These are phyloP conservation scores for Nigrospora sphaerica DNA, from an alignment of 2,329 filamentous ascomycete species.

Conservation along the genomic window DNA sequence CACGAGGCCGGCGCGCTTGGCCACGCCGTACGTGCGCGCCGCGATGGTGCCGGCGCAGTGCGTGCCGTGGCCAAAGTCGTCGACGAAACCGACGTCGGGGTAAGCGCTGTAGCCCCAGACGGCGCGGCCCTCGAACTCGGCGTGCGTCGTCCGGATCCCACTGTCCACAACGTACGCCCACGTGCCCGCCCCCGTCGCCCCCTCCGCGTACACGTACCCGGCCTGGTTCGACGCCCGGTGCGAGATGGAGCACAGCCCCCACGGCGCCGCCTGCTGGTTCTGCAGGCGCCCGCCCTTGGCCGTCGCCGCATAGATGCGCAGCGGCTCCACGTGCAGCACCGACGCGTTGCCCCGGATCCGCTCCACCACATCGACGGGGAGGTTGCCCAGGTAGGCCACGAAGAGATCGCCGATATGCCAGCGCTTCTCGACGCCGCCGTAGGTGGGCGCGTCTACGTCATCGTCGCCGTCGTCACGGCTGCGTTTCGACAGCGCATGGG, in stretches of 20 bases:
- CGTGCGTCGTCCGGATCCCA: conserved; percentile 39
- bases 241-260: conserved; percentile 39
- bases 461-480: conserved; percentile 22
- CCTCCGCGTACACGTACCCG: conserved; percentile 33
- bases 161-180: conserved; percentile 50
- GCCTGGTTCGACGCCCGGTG: conserved; percentile 24
- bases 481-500: conserved; percentile 23
- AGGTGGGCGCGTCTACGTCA: conserved; percentile 20
- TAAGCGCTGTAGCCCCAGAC: conserved; percentile 21
- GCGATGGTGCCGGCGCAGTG: conserved; percentile 37
- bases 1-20: conserved; percentile 32
- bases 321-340: conserved; percentile 27
- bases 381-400: conserved; percentile 6
- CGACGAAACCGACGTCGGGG: conserved; percentile 23
- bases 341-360: conserved; percentile 26
- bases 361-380: conserved; percentile 19
- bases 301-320: conserved; percentile 21
- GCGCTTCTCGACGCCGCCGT: conserved; percentile 34
- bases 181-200: conserved; percentile 30
- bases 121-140: conserved; percentile 35
- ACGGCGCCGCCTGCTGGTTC: conserved; percentile 28
- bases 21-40: conserved; percentile 35
- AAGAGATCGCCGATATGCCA: conserved; percentile 25
- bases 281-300: conserved; percentile 23
- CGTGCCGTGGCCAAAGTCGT: conserved; percentile 37